phyloP scores from a whole-genome alignment of 1,284 basidiomycete species.

The Pseudomicrostroma phylloplanum region DNA sequence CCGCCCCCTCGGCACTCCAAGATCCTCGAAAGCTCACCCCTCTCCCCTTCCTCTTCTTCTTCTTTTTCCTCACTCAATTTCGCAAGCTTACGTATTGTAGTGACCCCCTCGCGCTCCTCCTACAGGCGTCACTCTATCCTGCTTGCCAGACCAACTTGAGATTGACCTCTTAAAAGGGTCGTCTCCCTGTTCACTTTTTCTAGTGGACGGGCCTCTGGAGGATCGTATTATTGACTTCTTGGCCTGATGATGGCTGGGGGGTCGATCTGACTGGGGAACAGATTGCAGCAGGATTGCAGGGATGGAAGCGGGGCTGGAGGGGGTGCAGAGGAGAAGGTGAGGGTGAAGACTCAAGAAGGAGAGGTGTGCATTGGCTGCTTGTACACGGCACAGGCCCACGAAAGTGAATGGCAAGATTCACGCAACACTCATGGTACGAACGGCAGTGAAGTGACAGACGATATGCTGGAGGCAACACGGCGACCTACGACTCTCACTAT shows the following conservation, averaged over 20 bases:
- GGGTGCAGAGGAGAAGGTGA: no score
- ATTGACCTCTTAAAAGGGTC: not conserved
- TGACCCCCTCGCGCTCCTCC: constrained; percentile 10
- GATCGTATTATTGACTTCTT: no score
- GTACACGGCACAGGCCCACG: no score
- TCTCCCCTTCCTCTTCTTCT: not conserved
- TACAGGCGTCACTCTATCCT: constrained; percentile 14
- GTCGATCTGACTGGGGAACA: no score
- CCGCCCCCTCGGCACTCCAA: not conserved
- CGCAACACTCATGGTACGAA: no score
- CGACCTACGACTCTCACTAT: not conserved
- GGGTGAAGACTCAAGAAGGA: no score
- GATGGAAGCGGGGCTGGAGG: no score
- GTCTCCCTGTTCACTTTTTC: not conserved
- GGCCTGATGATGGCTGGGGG: no score
- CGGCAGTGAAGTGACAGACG: no score
- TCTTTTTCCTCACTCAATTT: constrained; percentile 6
- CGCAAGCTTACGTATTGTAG: constrained; percentile 9
- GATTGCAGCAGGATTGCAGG: no score
- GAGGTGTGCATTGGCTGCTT: no score
- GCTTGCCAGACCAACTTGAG: not conserved
- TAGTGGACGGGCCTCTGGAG: not conserved
- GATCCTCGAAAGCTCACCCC: not conserved
- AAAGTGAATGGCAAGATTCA: no score
- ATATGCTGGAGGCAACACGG: not conserved